Evolutionary conservation across 2,329 filamentous ascomycete species (phyloP).

Genomic region (Colletotrichum godetiae): DNA sequence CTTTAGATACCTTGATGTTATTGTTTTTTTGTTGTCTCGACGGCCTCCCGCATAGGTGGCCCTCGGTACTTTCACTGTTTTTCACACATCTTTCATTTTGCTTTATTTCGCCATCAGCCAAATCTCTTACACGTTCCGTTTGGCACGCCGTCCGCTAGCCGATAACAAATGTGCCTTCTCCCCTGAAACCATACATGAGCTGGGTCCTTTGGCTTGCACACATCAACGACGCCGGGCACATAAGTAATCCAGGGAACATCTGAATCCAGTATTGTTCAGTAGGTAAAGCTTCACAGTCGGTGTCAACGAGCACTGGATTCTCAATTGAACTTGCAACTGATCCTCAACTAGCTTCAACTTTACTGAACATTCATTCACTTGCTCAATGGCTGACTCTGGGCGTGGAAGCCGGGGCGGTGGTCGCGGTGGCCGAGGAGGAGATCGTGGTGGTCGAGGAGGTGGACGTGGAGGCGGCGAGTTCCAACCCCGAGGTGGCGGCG

Average conservation of each 20-base stretch:
- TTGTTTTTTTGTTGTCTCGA: neutral
- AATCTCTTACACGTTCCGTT: neutral
- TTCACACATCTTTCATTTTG: neutral
- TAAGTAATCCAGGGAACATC: neutral
- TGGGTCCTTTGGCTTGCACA: neutral
- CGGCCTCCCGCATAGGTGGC: slow-evolving; percentile 17
- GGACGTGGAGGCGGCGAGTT: slow-evolving; percentile 13
- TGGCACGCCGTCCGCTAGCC: neutral
- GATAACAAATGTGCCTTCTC: neutral
- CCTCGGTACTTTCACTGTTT: neutral
- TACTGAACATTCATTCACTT: neutral
- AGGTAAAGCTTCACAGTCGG: neutral
- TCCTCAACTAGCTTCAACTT: neutral
- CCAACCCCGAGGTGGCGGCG: slow-evolving; percentile 33
- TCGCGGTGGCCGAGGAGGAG: slow-evolving; percentile 35
- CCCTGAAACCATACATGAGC: neutral
- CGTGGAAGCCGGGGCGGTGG: slow-evolving; percentile 30
- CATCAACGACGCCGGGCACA: neutral
- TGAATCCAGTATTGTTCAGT: neutral
- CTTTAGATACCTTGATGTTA: neutral
- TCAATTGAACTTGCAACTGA: neutral
- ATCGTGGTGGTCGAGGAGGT: slow-evolving; percentile 12
- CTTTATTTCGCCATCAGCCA: neutral
- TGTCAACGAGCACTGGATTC: neutral
- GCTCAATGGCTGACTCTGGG: slow-evolving; percentile 26